Percentiles rank a stretch among this genome's conserved stretches.
Conservation (phyloP, 2,329 filamentous ascomycete species). For the Celoporthe dispersa region DNA sequence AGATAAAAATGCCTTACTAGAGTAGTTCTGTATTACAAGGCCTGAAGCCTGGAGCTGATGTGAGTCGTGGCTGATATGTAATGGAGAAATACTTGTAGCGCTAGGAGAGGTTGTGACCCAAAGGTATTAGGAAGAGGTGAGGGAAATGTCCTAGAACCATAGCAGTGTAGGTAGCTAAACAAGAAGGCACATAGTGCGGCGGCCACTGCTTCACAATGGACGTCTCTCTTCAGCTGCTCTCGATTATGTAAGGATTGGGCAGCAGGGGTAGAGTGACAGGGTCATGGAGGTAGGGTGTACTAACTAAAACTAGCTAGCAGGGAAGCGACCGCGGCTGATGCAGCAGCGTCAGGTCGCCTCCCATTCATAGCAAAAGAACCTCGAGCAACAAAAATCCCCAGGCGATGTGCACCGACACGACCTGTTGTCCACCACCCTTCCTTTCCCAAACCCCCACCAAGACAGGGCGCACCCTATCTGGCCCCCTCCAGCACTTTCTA, state of each 20-base stretch:
- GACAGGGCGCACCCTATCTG: not conserved
- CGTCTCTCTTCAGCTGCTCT: not conserved
- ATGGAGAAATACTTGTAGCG: not conserved
- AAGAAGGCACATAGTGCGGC: not conserved
- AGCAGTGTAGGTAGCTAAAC: not conserved
- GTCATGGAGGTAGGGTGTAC: not conserved
- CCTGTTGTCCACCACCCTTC: constrained; percentile 3
- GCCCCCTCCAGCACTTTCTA: constrained; percentile 8
- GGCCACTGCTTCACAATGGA: no score
- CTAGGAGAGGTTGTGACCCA: not conserved
- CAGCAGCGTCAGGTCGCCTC: constrained; percentile 18
- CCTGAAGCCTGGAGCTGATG: not conserved
- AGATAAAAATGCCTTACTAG: not conserved
- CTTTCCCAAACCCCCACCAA: not conserved
- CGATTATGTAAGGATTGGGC: not conserved
- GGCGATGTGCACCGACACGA: constrained; percentile 14
- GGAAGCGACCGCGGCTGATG: not conserved
- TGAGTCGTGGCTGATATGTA: not conserved
- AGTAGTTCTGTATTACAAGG: not conserved
- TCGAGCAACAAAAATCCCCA: constrained; percentile 11
- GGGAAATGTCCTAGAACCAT: not conserved
- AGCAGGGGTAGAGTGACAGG: not conserved
- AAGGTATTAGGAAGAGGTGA: not conserved
- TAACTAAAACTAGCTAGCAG: not conserved
- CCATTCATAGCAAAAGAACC: constrained; percentile 7